Conservation (phyloP, 176 grass and related monocot genomes). For the Metroxylon sagu region DNA sequence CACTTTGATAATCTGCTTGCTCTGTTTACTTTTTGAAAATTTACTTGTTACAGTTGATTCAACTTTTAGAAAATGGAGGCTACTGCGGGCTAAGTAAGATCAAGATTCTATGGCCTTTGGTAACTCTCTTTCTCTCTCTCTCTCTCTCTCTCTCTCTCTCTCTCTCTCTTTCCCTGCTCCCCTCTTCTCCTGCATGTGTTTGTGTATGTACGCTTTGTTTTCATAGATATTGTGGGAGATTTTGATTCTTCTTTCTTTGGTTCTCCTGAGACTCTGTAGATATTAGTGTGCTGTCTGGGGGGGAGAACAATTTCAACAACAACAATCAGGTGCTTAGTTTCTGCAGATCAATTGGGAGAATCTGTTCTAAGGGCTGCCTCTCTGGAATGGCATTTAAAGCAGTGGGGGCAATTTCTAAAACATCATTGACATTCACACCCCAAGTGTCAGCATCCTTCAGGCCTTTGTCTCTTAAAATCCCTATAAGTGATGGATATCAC, state of each 20-base stretch:
- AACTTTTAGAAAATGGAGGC: slow-evolving; percentile 33
- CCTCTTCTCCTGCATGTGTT: too few relatives aligned
- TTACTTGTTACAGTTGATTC: slow-evolving; percentile 28
- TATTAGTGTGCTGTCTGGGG: slow-evolving; percentile 10
- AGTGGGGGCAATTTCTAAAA: slow-evolving; percentile 27
- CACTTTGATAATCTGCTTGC: too few relatives aligned
- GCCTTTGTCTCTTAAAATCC: slow-evolving; percentile 68
- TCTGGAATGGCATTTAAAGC: slow-evolving; percentile 53
- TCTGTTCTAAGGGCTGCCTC: slow-evolving; percentile 19
- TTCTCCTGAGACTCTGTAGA: slow-evolving; percentile 21
- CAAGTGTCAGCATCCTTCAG: slow-evolving; percentile 55
- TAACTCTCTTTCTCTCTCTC: slow-evolving; percentile 9
- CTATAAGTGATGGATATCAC: slow-evolving; percentile 37
- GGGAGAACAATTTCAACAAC: slow-evolving; percentile 12
- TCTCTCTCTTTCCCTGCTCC: background rate
- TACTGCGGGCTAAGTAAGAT: slow-evolving; percentile 44
- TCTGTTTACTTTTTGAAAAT: background rate
- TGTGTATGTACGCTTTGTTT: too few relatives aligned
- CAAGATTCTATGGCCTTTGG: slow-evolving; percentile 46
- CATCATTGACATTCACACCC: slow-evolving; percentile 18
- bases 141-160: background rate
- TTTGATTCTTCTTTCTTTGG: background rate
- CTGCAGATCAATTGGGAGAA: slow-evolving; percentile 16
- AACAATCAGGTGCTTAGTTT: slow-evolving; percentile 11
- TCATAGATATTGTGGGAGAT: too few relatives aligned